A percentile compares a stretch with the other conserved stretches of the same genome.
phyloP scores from a whole-genome alignment of 768 basidiomycete genomes.

The Galerina marginata region DNA sequence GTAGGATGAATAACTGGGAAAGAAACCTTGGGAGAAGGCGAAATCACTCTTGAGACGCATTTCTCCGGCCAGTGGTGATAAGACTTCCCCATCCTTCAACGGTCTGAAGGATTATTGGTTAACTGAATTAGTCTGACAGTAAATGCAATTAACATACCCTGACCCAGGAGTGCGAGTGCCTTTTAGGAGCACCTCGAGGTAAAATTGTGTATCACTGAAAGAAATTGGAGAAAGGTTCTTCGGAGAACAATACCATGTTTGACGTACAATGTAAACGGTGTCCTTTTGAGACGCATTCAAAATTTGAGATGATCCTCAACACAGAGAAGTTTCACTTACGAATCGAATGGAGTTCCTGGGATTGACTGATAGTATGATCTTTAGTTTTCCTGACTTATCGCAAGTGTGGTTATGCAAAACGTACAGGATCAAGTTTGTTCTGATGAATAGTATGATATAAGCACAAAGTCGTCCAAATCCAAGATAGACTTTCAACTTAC shows the following conservation, averaged over 20 bases:
- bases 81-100: slow-evolving; percentile 33
- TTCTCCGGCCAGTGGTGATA: slow-evolving; percentile 39
- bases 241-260: not conserved
- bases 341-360: slow-evolving; percentile 41
- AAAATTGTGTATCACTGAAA: slow-evolving; percentile 37
- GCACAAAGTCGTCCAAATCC: not conserved
- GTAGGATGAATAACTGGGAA: not conserved
- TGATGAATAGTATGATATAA: not conserved
- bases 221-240: not conserved
- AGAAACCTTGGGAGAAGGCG: slow-evolving; percentile 21
- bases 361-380: not conserved
- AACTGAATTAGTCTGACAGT: not conserved
- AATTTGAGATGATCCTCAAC: not conserved
- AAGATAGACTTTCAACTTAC: not conserved
- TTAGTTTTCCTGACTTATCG: not conserved
- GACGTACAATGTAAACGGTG: slow-evolving; percentile 16
- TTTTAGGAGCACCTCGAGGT: slow-evolving; percentile 36
- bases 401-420: not conserved
- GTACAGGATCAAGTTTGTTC: slow-evolving; percentile 5
- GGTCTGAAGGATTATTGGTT: slow-evolving; percentile 1
- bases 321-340: slow-evolving; percentile 8
- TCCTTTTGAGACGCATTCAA: not conserved
- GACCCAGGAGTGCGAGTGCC: slow-evolving; percentile 20
- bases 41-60: slow-evolving; percentile 46
- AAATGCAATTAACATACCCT: not conserved